Percentiles rank a stretch among this genome's conserved stretches.
Conservation (phyloP, 2,329 filamentous ascomycete species). For the Westerdykella ornata region DNA sequence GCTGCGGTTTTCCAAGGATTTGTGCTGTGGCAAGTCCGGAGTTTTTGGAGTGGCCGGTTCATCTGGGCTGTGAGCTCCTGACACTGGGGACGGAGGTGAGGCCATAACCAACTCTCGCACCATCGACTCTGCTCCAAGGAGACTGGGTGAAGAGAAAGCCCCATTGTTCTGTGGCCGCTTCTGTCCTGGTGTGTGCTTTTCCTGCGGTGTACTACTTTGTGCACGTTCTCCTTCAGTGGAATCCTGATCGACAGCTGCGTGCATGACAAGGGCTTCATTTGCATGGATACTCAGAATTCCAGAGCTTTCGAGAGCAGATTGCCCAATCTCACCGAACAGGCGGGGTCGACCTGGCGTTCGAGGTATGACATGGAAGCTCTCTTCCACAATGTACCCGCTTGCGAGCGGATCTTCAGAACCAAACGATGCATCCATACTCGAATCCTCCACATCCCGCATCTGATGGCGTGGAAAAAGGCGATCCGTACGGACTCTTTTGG, state of each 20-base stretch:
- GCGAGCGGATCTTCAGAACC: slow-evolving; percentile 25
- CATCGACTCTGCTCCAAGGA: slow-evolving; percentile 45
- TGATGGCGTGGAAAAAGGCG: slow-evolving; percentile 36
- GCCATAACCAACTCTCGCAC: slow-evolving; percentile 46
- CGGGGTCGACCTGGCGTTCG: slow-evolving; percentile 29
- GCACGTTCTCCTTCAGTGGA: not conserved
- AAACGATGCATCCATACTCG: slow-evolving; percentile 36
- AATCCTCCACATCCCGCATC: slow-evolving; percentile 32
- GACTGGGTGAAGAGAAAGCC: slow-evolving; percentile 34
- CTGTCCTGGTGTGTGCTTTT: not conserved
- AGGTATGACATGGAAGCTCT: slow-evolving; percentile 25
- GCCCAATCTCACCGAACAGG: slow-evolving; percentile 57
- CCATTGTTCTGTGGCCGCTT: slow-evolving; percentile 14
- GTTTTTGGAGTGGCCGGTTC: slow-evolving; percentile 38
- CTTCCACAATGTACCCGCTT: slow-evolving; percentile 12
- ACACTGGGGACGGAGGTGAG: slow-evolving; percentile 38
- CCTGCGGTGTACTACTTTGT: not conserved
- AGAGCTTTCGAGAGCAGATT: slow-evolving; percentile 50
- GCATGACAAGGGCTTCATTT: slow-evolving; percentile 22
- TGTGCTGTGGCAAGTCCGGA: slow-evolving; percentile 31
- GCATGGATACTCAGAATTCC: slow-evolving; percentile 37
- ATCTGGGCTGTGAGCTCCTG: slow-evolving; percentile 28
- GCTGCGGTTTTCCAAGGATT: slow-evolving; percentile 21
- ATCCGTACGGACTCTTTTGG: slow-evolving; percentile 42
- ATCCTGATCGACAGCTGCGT: slow-evolving; percentile 6